Conservation (phyloP, 805 yeast genomes). For the Nakazawaea ishiwadae region DNA sequence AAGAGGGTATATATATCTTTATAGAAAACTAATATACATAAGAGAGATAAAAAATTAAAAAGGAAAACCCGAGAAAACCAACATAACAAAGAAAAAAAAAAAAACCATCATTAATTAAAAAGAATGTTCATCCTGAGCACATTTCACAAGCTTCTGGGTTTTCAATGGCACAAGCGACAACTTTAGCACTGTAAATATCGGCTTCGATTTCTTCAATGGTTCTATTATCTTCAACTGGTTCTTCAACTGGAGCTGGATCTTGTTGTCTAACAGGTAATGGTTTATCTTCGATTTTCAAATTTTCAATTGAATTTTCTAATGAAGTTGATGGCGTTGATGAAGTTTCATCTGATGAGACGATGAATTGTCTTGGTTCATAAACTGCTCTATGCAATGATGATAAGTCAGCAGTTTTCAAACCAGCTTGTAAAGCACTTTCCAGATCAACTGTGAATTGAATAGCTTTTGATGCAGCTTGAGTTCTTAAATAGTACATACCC, state of each 20-base stretch:
- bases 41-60: neutral
- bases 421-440: constrained; percentile 31
- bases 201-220: constrained; percentile 43
- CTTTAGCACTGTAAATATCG: constrained; percentile 90
- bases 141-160: constrained; percentile 97
- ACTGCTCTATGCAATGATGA: constrained; percentile 32
- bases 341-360: constrained; percentile 20
- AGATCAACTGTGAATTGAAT: constrained; percentile 83
- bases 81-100: neutral
- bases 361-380: constrained; percentile 19
- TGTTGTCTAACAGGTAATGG: constrained; percentile 8
- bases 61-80: neutral
- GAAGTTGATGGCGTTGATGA: constrained; percentile 28
- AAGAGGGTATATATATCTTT: neutral
- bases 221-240: constrained; percentile 18
- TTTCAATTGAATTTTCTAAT: constrained; percentile 42
- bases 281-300: constrained; percentile 32
- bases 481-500: constrained; percentile 96
- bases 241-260: constrained; percentile 15
- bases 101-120: constrained; percentile 3
- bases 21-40: neutral
- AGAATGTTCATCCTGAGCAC: constrained; percentile 81
- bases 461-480: constrained; percentile 96
- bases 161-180: constrained; percentile 92
- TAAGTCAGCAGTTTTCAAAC: constrained; percentile 15